Percentiles rank a stretch among this genome's conserved stretches.
phyloP scores from a whole-genome alignment of 2,329 filamentous ascomycete genomes.

The Botrytis tulipae region DNA sequence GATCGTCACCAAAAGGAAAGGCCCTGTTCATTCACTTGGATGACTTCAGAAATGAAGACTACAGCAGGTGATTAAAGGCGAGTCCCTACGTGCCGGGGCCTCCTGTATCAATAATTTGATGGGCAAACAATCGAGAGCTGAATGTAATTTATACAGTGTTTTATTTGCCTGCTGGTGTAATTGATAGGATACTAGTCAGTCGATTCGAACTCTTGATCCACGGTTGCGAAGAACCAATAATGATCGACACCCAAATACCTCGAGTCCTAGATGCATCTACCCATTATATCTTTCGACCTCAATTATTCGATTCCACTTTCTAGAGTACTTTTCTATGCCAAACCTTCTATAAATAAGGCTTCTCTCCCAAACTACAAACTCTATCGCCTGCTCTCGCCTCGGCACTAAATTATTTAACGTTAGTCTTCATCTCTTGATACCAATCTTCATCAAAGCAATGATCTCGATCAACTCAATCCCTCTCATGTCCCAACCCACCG shows the following conservation, averaged over 20 bases:
- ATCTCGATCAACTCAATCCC: not conserved
- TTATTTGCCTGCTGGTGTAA: not conserved
- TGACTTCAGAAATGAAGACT: not conserved
- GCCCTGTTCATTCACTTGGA: not conserved
- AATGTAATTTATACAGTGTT: not conserved
- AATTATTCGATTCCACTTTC: too few relatives aligned
- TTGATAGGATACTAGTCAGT: not conserved
- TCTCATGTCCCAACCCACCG: too few relatives aligned
- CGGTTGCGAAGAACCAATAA: not conserved
- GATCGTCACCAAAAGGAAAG: rapidly evolving
- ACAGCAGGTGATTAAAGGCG: not conserved
- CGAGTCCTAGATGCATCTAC: not conserved
- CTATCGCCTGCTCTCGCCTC: constrained; percentile 11
- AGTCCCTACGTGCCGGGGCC: not conserved
- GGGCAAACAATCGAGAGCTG: not conserved
- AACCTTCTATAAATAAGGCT: not conserved
- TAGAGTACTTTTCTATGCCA: not conserved
- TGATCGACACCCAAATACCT: rapidly evolving
- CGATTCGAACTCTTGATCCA: not conserved
- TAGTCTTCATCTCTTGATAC: not conserved
- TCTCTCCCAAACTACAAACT: constrained; percentile 9
- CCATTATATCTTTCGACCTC: not conserved
- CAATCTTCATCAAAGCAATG: not conserved
- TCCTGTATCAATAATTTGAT: not conserved
- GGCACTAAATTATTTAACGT: not conserved